Evolutionary conservation across 2,329 filamentous ascomycete genomes (phyloP).

Genomic region (Helminthosporium solani): DNA sequence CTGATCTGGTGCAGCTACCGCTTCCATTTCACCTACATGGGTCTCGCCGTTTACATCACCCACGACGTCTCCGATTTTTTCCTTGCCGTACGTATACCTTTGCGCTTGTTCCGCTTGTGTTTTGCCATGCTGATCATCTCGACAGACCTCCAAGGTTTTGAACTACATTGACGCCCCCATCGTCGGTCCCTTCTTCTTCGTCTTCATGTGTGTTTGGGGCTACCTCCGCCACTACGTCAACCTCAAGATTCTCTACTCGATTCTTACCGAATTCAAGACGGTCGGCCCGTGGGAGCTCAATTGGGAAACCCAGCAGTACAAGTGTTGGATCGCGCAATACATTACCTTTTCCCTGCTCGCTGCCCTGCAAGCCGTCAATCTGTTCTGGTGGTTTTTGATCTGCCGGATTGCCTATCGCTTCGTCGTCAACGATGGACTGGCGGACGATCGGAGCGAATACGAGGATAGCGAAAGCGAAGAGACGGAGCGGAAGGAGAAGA

Average conservation of each 20-base stretch:
- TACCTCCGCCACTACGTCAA: constrained; percentile 89
- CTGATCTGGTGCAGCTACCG: constrained; percentile 86
- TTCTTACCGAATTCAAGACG: constrained; percentile 73
- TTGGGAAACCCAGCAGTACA: constrained; percentile 76
- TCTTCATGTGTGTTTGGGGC: constrained; percentile 82
- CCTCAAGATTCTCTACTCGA: constrained; percentile 71
- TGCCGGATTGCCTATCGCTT: constrained; percentile 72
- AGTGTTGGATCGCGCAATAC: constrained; percentile 67
- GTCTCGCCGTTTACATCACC: constrained; percentile 88
- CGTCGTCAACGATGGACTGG: constrained; percentile 59
- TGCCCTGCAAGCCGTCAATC: constrained; percentile 70
- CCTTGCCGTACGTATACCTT: constrained; percentile 68
- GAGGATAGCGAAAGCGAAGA: constrained; percentile 53
- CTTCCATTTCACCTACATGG: constrained; percentile 97
- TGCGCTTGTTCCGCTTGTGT: background rate
- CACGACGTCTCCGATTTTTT: constrained; percentile 96
- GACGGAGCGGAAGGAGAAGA: constrained; percentile 20
- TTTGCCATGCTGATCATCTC: background rate
- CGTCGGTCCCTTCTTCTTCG: constrained; percentile 78
- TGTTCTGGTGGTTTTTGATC: constrained; percentile 82
- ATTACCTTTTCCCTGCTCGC: constrained; percentile 67
- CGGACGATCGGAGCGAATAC: constrained; percentile 72
- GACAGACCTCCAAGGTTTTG: constrained; percentile 83
- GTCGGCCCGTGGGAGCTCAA: constrained; percentile 74
- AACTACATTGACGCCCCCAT: constrained; percentile 83